A percentile compares a stretch with the other conserved stretches of the same genome.
Conservation (phyloP, 495 filamentous ascomycete species). For the Glonium stellatum region DNA sequence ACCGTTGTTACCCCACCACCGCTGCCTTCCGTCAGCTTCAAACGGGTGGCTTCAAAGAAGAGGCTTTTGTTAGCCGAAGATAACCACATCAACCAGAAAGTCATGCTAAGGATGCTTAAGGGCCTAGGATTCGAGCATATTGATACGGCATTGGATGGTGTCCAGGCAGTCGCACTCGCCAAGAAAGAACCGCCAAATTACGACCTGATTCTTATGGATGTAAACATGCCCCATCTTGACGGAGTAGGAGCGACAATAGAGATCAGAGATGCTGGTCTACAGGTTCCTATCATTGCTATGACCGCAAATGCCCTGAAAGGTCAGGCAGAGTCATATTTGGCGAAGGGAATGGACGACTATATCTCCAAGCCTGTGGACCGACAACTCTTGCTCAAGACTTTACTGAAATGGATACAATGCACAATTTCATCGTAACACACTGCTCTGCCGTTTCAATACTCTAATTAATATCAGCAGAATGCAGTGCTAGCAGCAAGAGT, state of each 20-base stretch:
- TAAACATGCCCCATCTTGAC: conserved; percentile 47
- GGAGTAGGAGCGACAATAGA: conserved; percentile 38
- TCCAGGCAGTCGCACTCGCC: conserved; percentile 49
- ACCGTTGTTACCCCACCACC: conserved; percentile 4
- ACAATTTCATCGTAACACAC: background rate
- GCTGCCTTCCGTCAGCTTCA: conserved; percentile 17
- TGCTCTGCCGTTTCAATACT: too few relatives aligned
- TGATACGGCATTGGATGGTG: conserved; percentile 50
- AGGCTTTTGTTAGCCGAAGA: conserved; percentile 40
- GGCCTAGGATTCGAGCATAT: conserved; percentile 49
- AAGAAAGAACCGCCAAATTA: conserved; percentile 46
- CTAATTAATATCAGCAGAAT: too few relatives aligned
- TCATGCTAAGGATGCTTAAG: conserved; percentile 53
- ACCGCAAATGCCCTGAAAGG: conserved; percentile 59
- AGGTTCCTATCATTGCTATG: conserved; percentile 56
- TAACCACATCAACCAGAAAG: conserved; percentile 53
- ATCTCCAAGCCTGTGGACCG: conserved; percentile 55
- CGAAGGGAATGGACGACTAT: conserved; percentile 58
- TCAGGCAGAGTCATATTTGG: conserved; percentile 51
- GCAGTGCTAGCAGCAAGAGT: too few relatives aligned
- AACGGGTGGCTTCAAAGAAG: conserved; percentile 33
- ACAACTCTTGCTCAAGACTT: conserved; percentile 34
- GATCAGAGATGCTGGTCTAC: conserved; percentile 36
- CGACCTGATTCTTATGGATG: conserved; percentile 50
- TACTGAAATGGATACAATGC: conserved; percentile 22